Conservation (phyloP, 108 stramenopile genomes). For the Hondaea fermentalgiana region DNA sequence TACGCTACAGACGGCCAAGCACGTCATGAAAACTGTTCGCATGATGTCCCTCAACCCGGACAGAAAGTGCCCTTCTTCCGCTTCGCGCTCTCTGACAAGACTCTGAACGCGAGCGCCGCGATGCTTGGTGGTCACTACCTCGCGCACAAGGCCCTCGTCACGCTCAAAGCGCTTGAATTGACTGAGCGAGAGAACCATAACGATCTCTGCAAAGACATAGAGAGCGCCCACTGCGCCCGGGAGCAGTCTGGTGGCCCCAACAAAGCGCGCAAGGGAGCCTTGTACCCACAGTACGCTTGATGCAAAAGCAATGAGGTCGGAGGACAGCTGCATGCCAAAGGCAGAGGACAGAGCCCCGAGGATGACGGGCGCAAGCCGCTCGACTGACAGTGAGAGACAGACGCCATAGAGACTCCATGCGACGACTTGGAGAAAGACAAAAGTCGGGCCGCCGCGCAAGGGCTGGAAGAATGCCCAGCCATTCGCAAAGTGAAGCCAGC, state of each 20-base stretch:
- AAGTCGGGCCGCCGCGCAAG: not conserved
- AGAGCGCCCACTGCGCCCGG: not conserved
- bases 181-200: not conserved
- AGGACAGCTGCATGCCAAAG: not conserved
- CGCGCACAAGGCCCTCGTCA: not conserved
- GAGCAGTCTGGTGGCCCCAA: too few species aligned
- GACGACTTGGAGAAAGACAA: not conserved
- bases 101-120: not conserved
- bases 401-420: not conserved
- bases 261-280: not conserved
- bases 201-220: not conserved
- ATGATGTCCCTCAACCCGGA: not conserved
- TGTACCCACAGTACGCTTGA: not conserved
- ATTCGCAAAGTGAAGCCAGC: not conserved
- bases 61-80: not conserved
- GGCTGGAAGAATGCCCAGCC: slow-evolving; percentile 1
- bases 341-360: not conserved
- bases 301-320: not conserved
- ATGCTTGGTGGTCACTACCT: not conserved
- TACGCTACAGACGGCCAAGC: not conserved
- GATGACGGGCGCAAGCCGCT: not conserved
- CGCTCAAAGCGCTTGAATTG: not conserved
- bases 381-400: not conserved
- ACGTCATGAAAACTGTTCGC: not conserved
- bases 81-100: not conserved